Conservation (phyloP, 176 grass and related monocot species). For the Microstegium vimineum region DNA sequence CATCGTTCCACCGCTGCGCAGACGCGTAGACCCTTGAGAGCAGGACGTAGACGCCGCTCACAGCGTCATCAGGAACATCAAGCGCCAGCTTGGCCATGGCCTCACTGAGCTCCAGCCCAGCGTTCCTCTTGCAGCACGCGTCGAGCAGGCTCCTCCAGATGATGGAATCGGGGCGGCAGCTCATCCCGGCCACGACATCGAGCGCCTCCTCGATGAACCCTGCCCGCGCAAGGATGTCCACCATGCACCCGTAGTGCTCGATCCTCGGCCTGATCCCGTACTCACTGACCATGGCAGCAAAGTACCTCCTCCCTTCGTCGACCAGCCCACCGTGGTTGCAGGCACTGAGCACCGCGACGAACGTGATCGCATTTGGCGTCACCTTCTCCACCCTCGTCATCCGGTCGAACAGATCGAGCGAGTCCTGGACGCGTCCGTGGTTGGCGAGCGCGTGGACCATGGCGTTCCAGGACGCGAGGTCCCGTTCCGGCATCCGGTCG, state of each 20-base stretch:
- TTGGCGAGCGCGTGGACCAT: slow-evolving; percentile 69
- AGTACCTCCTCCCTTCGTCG: slow-evolving; percentile 49
- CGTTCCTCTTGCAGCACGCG: slow-evolving; percentile 61
- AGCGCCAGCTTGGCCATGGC: slow-evolving; percentile 60
- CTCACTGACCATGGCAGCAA: slow-evolving; percentile 45
- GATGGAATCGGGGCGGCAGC: slow-evolving; percentile 55
- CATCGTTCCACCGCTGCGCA: slow-evolving; percentile 77
- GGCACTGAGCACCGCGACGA: slow-evolving; percentile 60
- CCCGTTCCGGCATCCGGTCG: slow-evolving; percentile 58
- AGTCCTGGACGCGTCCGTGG: slow-evolving; percentile 55
- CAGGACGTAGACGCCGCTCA: slow-evolving; percentile 66
- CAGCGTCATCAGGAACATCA: slow-evolving; percentile 54
- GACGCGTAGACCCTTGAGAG: slow-evolving; percentile 76
- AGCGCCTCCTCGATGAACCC: slow-evolving; percentile 73
- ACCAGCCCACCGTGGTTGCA: slow-evolving; percentile 77
- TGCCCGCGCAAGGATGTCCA: slow-evolving; percentile 73
- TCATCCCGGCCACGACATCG: slow-evolving; percentile 54
- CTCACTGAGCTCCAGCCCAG: slow-evolving; percentile 51
- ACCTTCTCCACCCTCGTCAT: slow-evolving; percentile 33
- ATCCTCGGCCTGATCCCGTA: slow-evolving; percentile 54
- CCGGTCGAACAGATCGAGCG: slow-evolving; percentile 42
- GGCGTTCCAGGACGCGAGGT: slow-evolving; percentile 71
- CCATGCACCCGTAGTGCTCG: slow-evolving; percentile 89
- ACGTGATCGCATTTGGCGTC: slow-evolving; percentile 68
- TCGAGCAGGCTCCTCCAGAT: slow-evolving; percentile 87